Evolutionary conservation across 2,329 filamentous ascomycete species (phyloP).

Genomic region (Zymoseptoria passerinii): DNA sequence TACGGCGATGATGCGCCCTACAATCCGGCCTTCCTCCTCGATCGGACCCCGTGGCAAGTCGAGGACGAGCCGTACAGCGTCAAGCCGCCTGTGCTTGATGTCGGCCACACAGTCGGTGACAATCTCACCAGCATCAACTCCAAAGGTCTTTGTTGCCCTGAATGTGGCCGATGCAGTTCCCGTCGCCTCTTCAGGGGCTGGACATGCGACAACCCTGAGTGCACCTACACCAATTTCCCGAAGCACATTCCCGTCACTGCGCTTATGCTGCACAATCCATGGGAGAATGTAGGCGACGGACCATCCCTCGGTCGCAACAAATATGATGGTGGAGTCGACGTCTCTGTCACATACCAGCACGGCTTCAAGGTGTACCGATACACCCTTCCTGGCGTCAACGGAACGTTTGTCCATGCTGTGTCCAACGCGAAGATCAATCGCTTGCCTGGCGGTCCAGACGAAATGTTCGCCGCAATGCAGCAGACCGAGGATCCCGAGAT

Average conservation of each 20-base stretch:
- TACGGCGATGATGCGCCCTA: conserved; percentile 39
- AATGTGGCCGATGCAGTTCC: conserved; percentile 54
- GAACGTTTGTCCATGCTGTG: conserved; percentile 48
- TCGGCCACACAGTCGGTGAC: conserved; percentile 34
- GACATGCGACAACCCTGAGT: conserved; percentile 48
- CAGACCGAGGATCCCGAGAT: conserved; percentile 16
- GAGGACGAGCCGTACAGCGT: conserved; percentile 33
- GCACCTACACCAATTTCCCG: conserved; percentile 34
- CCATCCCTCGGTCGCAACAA: conserved; percentile 22
- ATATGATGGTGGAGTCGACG: conserved; percentile 26
- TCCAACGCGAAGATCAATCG: conserved; percentile 47
- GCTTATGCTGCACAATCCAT: conserved; percentile 19
- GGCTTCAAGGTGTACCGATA: conserved; percentile 40
- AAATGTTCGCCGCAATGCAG: conserved; percentile 48
- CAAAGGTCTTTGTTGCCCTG: conserved; percentile 57
- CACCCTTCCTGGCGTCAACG: conserved; percentile 38
- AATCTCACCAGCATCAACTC: conserved; percentile 48
- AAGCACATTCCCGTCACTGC: conserved; percentile 21
- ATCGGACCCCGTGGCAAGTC: conserved; percentile 40
- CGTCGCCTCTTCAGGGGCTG: conserved; percentile 55
- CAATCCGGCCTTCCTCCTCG: conserved; percentile 48
- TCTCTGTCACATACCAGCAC: conserved; percentile 28
- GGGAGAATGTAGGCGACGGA: conserved; percentile 24
- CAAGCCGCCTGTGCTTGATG: conserved; percentile 33
- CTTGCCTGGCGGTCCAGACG: conserved; percentile 49